A percentile compares a stretch with the other conserved stretches of the same genome.
phyloP scores from a whole-genome alignment of 176 grass and related monocot genomes.

The Phoenix dactylifera region DNA sequence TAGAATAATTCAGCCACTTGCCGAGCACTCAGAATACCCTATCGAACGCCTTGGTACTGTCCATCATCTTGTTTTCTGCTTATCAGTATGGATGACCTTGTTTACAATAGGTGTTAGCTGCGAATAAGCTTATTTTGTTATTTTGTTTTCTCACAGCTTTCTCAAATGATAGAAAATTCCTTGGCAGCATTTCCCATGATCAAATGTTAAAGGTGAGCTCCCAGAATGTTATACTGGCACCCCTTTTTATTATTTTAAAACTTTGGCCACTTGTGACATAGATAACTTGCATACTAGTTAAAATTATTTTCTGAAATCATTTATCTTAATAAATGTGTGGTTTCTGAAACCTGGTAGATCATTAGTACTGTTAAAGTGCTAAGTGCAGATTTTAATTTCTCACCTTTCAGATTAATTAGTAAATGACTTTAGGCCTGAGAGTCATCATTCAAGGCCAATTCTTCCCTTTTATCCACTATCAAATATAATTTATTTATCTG shows the following conservation, averaged over 20 bases:
- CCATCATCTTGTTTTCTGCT: not conserved
- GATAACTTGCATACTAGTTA: too few relatives aligned
- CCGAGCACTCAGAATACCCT: constrained; percentile 92
- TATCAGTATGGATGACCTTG: constrained; percentile 7
- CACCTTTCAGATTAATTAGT: too few relatives aligned
- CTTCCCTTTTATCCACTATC: too few relatives aligned
- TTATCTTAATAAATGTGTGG: too few relatives aligned
- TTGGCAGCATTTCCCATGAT: constrained; percentile 91
- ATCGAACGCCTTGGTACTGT: constrained; percentile 65
- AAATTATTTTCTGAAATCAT: too few relatives aligned
- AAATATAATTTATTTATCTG: too few relatives aligned
- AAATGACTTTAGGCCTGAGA: too few relatives aligned
- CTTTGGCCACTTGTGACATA: not conserved
- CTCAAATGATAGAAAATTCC: constrained; percentile 66
- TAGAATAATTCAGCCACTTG: constrained; percentile 83
- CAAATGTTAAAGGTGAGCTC: constrained; percentile 73
- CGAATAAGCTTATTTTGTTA: not conserved
- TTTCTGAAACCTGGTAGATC: too few relatives aligned
- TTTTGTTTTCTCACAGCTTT: constrained; percentile 36
- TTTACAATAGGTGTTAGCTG: constrained; percentile 1
- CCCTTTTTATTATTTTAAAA: not conserved
- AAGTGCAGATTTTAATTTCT: too few relatives aligned
- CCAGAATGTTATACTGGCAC: not conserved
- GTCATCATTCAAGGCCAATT: too few relatives aligned
- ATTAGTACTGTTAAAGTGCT: too few relatives aligned